Conservation (phyloP, 1,284 basidiomycete genomes). For the Malassezia caprae region DNA sequence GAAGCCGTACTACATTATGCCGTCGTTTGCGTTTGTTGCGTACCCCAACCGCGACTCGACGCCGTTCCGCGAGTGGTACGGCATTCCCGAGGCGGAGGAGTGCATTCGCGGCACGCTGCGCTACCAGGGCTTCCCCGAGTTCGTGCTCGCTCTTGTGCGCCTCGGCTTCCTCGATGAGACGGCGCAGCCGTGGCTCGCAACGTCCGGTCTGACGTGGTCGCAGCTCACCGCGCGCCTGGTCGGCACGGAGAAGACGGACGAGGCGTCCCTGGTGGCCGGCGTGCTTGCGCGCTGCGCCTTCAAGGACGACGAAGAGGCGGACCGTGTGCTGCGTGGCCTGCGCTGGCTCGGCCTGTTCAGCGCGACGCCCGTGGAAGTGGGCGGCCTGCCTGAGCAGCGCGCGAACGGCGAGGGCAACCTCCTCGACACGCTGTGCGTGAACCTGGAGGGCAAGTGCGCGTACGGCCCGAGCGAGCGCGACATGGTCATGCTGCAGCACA, state of each 20-base stretch:
- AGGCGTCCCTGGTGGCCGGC: conserved; percentile 27
- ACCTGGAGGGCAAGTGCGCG: conserved; percentile 80
- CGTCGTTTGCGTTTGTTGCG: conserved; percentile 87
- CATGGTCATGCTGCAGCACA: conserved; percentile 95
- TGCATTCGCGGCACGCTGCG: conserved; percentile 85
- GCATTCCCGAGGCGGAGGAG: conserved; percentile 86
- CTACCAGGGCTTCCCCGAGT: conserved; percentile 97
- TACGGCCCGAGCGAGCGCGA: conserved; percentile 86
- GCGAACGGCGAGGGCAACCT: conserved; percentile 66
- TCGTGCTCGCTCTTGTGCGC: conserved; percentile 76
- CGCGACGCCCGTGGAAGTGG: conserved; percentile 53
- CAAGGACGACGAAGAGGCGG: conserved; percentile 29
- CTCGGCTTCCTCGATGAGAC: conserved; percentile 75
- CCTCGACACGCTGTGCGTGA: conserved; percentile 86
- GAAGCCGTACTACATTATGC: conserved; percentile 87
- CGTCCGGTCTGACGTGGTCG: conserved; percentile 48
- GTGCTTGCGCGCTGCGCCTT: conserved; percentile 32
- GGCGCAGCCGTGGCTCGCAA: conserved; percentile 61
- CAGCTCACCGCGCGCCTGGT: conserved; percentile 72
- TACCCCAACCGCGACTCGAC: conserved; percentile 96
- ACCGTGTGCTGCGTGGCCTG: conserved; percentile 50
- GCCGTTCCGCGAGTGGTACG: conserved; percentile 72
- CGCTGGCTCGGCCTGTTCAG: conserved; percentile 86
- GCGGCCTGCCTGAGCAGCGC: conserved; percentile 51
- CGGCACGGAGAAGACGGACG: conserved; percentile 62